phyloP scores from a whole-genome alignment of 805 yeast genomes.

The Kodamaea neixiangensis region DNA sequence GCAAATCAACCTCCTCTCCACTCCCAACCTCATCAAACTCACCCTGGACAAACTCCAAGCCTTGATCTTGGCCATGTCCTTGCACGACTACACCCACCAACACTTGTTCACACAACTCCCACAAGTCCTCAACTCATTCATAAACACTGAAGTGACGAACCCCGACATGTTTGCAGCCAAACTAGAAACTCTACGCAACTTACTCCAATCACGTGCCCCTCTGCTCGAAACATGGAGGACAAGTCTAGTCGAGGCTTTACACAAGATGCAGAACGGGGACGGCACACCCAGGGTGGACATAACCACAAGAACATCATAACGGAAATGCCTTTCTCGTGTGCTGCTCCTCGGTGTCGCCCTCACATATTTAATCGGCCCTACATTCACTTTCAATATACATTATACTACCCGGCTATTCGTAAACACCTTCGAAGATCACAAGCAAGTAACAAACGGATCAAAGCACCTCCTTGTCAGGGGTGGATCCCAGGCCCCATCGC shows the following conservation, averaged over 20 bases:
- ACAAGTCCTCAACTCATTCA: conserved; percentile 21
- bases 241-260: not conserved
- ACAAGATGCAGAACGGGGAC: conserved; percentile 7
- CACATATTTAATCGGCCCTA: not conserved
- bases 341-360: not conserved
- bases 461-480: not conserved
- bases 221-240: conserved; percentile 1
- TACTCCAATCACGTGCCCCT: conserved; percentile 1
- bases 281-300: conserved; percentile 3
- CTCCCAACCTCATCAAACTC: conserved; percentile 14
- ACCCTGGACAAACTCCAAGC: conserved; percentile 25
- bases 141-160: conserved; percentile 18
- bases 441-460: not conserved
- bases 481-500: not conserved
- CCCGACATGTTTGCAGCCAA: conserved; percentile 30
- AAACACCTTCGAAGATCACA: not conserved
- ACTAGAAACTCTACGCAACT: conserved; percentile 11
- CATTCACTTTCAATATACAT: not conserved
- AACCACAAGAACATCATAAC: not conserved
- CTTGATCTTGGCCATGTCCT: conserved; percentile 23
- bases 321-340: not conserved
- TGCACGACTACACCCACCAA: conserved; percentile 18
- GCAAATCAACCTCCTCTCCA: conserved; percentile 12
- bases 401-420: not conserved
- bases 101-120: conserved; percentile 29